Conservation (phyloP, 345 rosid species). For the Pseudoturritis turrita region DNA sequence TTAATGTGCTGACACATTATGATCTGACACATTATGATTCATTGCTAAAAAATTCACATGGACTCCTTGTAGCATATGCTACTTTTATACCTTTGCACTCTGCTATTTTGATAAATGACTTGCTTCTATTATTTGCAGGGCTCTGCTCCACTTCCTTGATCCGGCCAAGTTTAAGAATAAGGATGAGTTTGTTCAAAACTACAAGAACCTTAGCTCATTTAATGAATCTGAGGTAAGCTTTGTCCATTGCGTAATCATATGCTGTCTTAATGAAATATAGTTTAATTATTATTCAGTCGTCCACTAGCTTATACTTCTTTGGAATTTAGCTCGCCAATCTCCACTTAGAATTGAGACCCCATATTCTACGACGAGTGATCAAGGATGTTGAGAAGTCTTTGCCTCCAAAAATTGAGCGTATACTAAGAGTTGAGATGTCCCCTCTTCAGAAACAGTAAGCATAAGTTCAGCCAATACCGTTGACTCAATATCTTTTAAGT, state of each 20-base stretch:
- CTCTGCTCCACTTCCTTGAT: constrained; percentile 97
- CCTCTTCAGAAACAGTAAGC: constrained; percentile 98
- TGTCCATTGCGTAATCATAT: neutral
- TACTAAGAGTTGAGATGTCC: constrained; percentile 99
- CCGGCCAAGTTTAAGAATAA: constrained; percentile 82
- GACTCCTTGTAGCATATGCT: neutral
- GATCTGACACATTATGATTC: constrained; percentile 4
- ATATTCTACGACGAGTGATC: constrained; percentile 93
- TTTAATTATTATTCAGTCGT: neutral
- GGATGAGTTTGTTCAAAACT: constrained; percentile 93
- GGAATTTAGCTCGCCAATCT: constrained; percentile 84
- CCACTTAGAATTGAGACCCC: constrained; percentile 97
- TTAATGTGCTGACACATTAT: neutral
- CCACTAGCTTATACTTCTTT: constrained; percentile 17
- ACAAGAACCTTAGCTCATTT: constrained; percentile 96
- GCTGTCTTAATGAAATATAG: neutral
- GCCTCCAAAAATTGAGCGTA: constrained; percentile 99
- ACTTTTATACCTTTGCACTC: neutral
- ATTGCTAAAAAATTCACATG: neutral
- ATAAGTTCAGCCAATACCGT: neutral
- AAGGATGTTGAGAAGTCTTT: constrained; percentile 99
- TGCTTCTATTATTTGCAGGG: constrained; percentile 48
- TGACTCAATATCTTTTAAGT: neutral
- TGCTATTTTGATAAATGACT: neutral
- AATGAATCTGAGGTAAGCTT: constrained; percentile 81